Conservation (phyloP, 176 grass and related monocot genomes). For the Eleusine coracana region DNA sequence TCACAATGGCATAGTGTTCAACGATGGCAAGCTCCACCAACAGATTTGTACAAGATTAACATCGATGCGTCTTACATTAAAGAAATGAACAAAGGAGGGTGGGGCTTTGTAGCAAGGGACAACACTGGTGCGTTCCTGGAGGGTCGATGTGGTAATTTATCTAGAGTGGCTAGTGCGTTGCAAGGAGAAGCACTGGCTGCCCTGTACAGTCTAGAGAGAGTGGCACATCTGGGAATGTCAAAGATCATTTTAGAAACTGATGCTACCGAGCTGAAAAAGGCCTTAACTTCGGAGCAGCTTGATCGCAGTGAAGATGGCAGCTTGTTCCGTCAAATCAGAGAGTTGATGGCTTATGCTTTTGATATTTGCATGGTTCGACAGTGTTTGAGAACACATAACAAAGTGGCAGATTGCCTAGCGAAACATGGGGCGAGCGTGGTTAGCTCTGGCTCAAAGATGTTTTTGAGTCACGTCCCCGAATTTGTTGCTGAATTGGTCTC, state of each 20-base stretch:
- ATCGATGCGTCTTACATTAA: not conserved
- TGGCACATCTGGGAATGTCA: no score
- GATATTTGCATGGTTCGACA: not conserved
- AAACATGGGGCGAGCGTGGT: not conserved
- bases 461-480: no score
- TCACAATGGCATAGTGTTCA: accelerated
- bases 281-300: no score
- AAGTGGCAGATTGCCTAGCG: not conserved
- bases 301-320: not conserved
- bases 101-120: not conserved
- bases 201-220: no score
- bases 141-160: not conserved
- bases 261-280: no score
- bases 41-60: not conserved
- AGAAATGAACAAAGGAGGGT: not conserved
- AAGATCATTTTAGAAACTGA: no score
- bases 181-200: no score
- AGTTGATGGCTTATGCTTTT: not conserved
- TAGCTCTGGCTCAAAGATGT: not conserved
- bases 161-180: no score
- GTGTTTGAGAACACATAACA: not conserved
- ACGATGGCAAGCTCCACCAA: not conserved
- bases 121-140: not conserved
- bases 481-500: no score
- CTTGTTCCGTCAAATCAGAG: not conserved